Evolutionary conservation across 1,284 basidiomycete species (phyloP).

Genomic region (Xerocomus amazonicus): DNA sequence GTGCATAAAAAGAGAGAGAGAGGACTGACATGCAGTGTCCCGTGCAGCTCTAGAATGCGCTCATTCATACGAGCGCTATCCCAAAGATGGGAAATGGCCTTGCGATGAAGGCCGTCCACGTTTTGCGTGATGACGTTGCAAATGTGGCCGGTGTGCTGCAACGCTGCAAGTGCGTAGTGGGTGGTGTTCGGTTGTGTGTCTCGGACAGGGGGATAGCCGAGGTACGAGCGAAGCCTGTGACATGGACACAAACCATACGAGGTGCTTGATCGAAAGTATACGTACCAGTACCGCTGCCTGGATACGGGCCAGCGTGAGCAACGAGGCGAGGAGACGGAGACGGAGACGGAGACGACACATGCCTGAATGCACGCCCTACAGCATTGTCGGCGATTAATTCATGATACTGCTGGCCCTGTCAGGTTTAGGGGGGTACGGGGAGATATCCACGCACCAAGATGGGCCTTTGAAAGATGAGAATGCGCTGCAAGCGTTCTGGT

Average conservation of each 20-base stretch:
- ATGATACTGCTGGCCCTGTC: slow-evolving; percentile 56
- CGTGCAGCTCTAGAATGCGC: slow-evolving; percentile 81
- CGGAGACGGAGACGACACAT: slow-evolving; percentile 17
- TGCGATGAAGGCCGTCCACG: slow-evolving; percentile 87
- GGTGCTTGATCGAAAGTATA: neutral
- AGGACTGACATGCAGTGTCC: slow-evolving; percentile 71
- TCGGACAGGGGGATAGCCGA: slow-evolving; percentile 79
- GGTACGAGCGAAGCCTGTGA: slow-evolving; percentile 75
- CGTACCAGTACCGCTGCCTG: slow-evolving; percentile 75
- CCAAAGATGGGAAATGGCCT: slow-evolving; percentile 51
- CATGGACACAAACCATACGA: neutral
- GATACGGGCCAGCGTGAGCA: slow-evolving; percentile 9
- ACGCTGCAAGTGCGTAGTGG: slow-evolving; percentile 80
- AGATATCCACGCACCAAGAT: slow-evolving; percentile 45
- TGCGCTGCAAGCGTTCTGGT: neutral
- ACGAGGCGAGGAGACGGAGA: neutral
- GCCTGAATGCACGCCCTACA: slow-evolving; percentile 68
- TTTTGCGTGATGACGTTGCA: slow-evolving; percentile 84
- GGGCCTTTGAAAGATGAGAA: slow-evolving; percentile 39
- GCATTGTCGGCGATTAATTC: slow-evolving; percentile 71
- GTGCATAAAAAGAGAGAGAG: neutral
- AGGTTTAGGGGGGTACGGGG: neutral
- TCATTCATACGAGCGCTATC: slow-evolving; percentile 37
- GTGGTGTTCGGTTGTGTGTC: slow-evolving; percentile 82
- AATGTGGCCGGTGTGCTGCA: slow-evolving; percentile 67